Evolutionary conservation across 1,139 yeast species (phyloP).

Genomic region (Debaryomycetaceae sp.): DNA sequence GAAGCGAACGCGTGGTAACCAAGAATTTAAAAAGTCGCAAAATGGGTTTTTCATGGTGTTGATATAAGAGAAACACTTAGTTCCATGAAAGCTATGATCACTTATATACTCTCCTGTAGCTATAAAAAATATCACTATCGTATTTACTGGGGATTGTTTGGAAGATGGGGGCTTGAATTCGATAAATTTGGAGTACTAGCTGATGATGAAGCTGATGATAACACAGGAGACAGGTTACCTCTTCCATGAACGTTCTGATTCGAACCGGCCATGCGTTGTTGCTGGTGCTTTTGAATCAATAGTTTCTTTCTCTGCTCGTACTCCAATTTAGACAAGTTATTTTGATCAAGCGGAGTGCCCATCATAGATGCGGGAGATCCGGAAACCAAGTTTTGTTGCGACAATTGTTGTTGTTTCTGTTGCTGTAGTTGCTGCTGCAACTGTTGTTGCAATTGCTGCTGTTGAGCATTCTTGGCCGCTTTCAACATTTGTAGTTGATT

Average conservation of each 20-base stretch:
- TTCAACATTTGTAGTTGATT: constrained; percentile 37
- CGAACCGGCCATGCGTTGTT: constrained; percentile 9
- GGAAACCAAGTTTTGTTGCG: constrained; percentile 9
- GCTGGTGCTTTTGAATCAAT: constrained; percentile 25
- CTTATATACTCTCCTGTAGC: too few relatives aligned
- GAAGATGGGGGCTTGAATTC: neutral
- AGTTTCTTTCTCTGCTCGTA: constrained; percentile 28
- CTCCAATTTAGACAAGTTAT: constrained; percentile 23
- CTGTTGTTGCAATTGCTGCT: constrained; percentile 27
- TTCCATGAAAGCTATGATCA: too few relatives aligned
- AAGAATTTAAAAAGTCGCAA: neutral
- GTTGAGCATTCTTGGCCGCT: constrained; percentile 33
- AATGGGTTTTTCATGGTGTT: neutral
- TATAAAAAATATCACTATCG: too few relatives aligned
- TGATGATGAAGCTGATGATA: constrained; percentile 3
- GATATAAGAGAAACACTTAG: neutral
- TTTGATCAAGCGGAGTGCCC: constrained; percentile 16
- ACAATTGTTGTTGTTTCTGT: constrained; percentile 13
- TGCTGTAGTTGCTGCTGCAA: constrained; percentile 21
- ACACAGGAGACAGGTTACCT: constrained; percentile 2
- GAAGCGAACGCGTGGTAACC: neutral
- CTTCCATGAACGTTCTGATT: neutral
- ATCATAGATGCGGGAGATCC: neutral
- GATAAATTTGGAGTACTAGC: constrained; percentile 1
- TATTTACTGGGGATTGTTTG: neutral